A percentile compares a stretch with the other conserved stretches of the same genome.
phyloP scores from a whole-genome alignment of 1,139 yeast species.

The Taphrina populina region DNA sequence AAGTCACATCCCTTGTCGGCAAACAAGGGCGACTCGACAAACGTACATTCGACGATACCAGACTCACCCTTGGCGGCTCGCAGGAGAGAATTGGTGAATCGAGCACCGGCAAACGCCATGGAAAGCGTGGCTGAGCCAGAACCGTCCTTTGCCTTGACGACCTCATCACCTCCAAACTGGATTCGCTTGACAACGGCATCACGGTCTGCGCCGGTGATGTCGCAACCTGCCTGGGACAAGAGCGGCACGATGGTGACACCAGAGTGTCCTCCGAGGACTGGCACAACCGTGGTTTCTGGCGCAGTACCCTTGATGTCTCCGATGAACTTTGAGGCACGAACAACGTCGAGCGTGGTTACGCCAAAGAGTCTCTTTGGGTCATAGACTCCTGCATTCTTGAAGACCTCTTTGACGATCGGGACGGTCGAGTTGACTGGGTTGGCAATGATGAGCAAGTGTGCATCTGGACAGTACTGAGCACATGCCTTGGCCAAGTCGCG shows the following conservation, averaged over 20 bases:
- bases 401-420: slow-evolving; percentile 94
- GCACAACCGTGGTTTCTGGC: slow-evolving; percentile 47
- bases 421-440: slow-evolving; percentile 99
- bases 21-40: slow-evolving; percentile 71
- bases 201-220: slow-evolving; percentile 55
- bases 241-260: slow-evolving; percentile 98
- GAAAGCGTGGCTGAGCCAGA: slow-evolving; percentile 98
- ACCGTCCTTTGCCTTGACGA: slow-evolving; percentile 96
- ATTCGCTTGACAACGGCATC: slow-evolving; percentile 85
- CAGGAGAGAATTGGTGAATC: slow-evolving; percentile 49
- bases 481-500: slow-evolving; percentile 86
- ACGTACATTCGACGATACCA: slow-evolving; percentile 59
- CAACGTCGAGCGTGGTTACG: slow-evolving; percentile 93
- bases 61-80: slow-evolving; percentile 55
- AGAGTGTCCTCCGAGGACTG: slow-evolving; percentile 96
- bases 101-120: slow-evolving; percentile 98
- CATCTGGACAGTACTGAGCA: slow-evolving; percentile 84
- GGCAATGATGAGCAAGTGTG: slow-evolving; percentile 81
- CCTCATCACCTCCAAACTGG: slow-evolving; percentile 99
- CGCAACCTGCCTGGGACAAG: slow-evolving; percentile 64
- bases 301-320: slow-evolving; percentile 68
- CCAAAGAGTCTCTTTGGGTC: slow-evolving; percentile 92
- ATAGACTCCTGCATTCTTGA: slow-evolving; percentile 81
- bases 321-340: slow-evolving; percentile 89
- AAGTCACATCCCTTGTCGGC: slow-evolving; percentile 81